phyloP scores from a whole-genome alignment of 2,329 filamentous ascomycete species.

The Knufia petricola region DNA sequence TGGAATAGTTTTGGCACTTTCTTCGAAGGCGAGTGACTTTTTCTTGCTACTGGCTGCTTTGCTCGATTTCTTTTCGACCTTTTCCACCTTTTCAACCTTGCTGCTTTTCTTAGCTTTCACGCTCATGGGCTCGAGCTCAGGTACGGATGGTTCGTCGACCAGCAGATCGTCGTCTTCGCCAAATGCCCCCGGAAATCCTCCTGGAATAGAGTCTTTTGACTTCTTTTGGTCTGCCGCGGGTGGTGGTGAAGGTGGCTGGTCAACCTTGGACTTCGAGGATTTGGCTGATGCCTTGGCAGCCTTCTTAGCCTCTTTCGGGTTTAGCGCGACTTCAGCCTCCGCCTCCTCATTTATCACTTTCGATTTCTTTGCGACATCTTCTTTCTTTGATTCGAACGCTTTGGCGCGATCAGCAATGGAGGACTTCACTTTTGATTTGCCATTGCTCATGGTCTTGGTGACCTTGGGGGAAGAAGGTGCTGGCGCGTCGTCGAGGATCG shows the following conservation, averaged over 20 bases:
- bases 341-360: slow-evolving; percentile 30
- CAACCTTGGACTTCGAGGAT: slow-evolving; percentile 20
- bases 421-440: slow-evolving; percentile 34
- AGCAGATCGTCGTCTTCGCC: slow-evolving; percentile 35
- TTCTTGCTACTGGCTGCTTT: slow-evolving; percentile 24
- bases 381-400: slow-evolving; percentile 34
- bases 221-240: slow-evolving; percentile 27
- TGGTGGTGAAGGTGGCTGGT: slow-evolving; percentile 19
- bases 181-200: slow-evolving; percentile 47
- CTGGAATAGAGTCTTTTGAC: slow-evolving; percentile 40
- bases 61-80: slow-evolving; percentile 20
- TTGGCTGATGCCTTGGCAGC: slow-evolving; percentile 26
- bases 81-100: slow-evolving; percentile 16
- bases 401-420: slow-evolving; percentile 47
- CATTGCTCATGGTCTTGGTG: slow-evolving; percentile 31
- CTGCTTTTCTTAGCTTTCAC: slow-evolving; percentile 13
- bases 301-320: slow-evolving; percentile 35
- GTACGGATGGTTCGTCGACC: slow-evolving; percentile 16
- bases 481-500: slow-evolving; percentile 9
- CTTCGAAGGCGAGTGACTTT: slow-evolving; percentile 19
- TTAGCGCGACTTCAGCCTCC: slow-evolving; percentile 31
- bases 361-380: slow-evolving; percentile 31
- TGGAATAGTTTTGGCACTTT: slow-evolving; percentile 13
- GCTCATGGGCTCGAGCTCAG: slow-evolving; percentile 21
- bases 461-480: slow-evolving; percentile 32